Base-by-base conservation (phyloP, 768 basidiomycete genomes). In the Sarcodon sp. region DNA sequence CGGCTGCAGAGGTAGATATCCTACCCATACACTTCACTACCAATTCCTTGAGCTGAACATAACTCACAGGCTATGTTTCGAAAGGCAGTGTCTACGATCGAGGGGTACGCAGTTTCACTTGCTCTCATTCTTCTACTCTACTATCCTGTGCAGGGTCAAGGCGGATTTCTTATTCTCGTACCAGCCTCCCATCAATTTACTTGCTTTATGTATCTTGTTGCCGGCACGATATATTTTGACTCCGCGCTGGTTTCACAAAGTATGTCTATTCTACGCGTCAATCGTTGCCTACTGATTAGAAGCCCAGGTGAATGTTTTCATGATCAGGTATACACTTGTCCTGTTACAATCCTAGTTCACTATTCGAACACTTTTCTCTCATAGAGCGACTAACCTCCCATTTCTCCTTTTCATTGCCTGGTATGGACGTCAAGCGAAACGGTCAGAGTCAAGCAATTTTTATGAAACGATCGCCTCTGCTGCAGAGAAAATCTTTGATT, bases 191-290 rank as follows among this genome's bases (percentile, higher is more conserved):
- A 65, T 98, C 57, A 99, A 98, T 62, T 64, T 97, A 6, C 51
- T 93, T 38, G 96, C 94, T 0, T 67, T 98, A 11, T 78, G 79
- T 46, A 69, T 94, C 53, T 84, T 99, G 75, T 70, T 92, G 52
- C 92, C 96, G 1, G 72, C 86, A 16, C 87, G 83, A 53, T 92
- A 87, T 61, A 64, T 91, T 46, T 69, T 96, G n/a, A 75, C 74
- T 6, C 90, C 92, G n/a, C 73, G 94, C 47, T 97, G 91, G 91
- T 97, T 98, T 61, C 94, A 98, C 61, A 97, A 97, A 69, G 87
- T 86, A 57, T 47, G 59, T 53, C n/a, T 6, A 31, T 33, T 6
- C 51, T 13, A 33, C 13, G 15, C 31, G 39, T 54, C 32, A 44
- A 39, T 44, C 39, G 57, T 47, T 53, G 57, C 34, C 46, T 58